These are phyloP conservation scores for Astragalus glycyphyllos DNA, from an alignment of 306 rosid species.

Conservation along the genomic window DNA sequence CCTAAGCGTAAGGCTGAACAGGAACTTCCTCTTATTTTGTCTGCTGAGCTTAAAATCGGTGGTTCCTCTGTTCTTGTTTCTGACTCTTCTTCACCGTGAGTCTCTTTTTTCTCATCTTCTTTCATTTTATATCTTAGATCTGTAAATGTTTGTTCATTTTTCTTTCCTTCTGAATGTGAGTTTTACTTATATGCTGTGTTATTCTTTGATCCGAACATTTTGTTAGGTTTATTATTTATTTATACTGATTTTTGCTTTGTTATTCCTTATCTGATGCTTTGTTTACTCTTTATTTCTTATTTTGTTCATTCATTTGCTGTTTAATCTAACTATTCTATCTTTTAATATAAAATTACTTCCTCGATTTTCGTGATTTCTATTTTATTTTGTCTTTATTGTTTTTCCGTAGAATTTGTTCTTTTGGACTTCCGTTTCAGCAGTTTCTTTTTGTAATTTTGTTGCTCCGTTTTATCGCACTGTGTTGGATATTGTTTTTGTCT, in stretches of 20 bases:
- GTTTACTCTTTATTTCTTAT: neutral
- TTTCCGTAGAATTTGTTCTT: neutral
- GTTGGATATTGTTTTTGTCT: neutral
- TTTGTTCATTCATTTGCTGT: neutral
- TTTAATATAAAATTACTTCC: too few relatives aligned
- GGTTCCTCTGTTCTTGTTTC: conserved; percentile 60
- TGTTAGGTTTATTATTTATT: neutral
- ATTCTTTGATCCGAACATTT: neutral
- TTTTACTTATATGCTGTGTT: neutral
- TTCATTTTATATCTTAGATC: neutral
- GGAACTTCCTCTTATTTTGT: conserved; percentile 67
- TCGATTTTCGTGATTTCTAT: neutral
- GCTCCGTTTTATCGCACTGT: neutral
- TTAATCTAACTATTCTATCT: neutral
- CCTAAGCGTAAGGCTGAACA: conserved; percentile 91
- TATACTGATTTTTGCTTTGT: neutral
- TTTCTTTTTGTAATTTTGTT: neutral
- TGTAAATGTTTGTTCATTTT: neutral
- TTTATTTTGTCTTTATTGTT: neutral
- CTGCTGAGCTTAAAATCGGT: conserved; percentile 67
- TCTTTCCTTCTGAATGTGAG: neutral
- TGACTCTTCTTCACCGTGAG: conserved; percentile 53
- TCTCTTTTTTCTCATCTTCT: neutral
- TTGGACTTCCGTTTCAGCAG: neutral
- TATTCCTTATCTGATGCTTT: neutral